Percentiles rank a stretch among this genome's conserved stretches.
phyloP scores from a whole-genome alignment of 768 basidiomycete species.

The Chiua virens region DNA sequence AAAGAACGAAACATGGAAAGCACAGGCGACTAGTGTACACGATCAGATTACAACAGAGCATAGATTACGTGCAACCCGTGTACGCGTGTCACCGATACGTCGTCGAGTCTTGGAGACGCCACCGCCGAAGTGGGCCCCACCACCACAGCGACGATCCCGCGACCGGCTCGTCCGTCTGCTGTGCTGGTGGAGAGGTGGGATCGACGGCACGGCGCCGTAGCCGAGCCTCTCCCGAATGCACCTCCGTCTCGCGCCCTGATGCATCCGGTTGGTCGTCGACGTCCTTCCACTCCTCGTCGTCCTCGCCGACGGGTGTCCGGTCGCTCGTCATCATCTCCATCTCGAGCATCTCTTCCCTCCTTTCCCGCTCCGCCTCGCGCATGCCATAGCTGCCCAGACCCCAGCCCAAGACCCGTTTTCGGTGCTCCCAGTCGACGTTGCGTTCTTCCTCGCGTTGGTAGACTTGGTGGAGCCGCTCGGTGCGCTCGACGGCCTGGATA shows the following conservation, averaged over 20 bases:
- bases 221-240: no score
- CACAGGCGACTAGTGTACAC: slow-evolving; percentile 3
- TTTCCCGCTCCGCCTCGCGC: slow-evolving; percentile 35
- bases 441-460: slow-evolving; percentile 40
- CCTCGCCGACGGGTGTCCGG: neutral
- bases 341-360: slow-evolving; percentile 13
- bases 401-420: slow-evolving; percentile 53
- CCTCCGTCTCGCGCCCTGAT: no score
- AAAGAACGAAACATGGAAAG: neutral
- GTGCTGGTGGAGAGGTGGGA: neutral
- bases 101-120: slow-evolving; percentile 78
- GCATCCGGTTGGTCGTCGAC: neutral
- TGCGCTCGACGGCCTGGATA: slow-evolving; percentile 67
- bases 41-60: neutral
- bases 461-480: slow-evolving; percentile 63
- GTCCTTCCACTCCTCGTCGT: slow-evolving; percentile 21
- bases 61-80: no score
- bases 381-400: slow-evolving; percentile 70
- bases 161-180: slow-evolving; percentile 1
- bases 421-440: slow-evolving; percentile 24
- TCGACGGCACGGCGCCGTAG: no score
- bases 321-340: neutral
- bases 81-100: slow-evolving; percentile 44
- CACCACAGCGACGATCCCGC: slow-evolving; percentile 59
- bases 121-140: slow-evolving; percentile 76